phyloP scores from a whole-genome alignment of 805 yeast genomes.

The Candida germanica region DNA sequence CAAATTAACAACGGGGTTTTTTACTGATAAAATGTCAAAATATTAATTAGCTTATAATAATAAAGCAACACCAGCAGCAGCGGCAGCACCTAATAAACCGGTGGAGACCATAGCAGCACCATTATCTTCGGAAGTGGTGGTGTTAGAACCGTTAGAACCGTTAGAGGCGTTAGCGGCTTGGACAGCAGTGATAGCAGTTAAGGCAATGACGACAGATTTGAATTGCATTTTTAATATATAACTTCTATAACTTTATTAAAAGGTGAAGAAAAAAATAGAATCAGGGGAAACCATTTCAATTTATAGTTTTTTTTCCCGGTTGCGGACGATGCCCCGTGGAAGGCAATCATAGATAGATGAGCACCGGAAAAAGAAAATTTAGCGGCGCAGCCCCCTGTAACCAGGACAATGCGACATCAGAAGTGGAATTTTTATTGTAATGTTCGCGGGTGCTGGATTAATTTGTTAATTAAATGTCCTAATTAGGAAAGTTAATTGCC shows the following conservation, averaged over 20 bases:
- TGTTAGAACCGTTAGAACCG: constrained; percentile 21
- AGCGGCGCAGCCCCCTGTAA: neutral
- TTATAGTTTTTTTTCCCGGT: constrained; percentile 5
- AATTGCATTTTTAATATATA: constrained; percentile 32
- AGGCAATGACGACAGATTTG: constrained; percentile 34
- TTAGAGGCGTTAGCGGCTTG: constrained; percentile 32
- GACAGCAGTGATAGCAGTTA: constrained; percentile 36
- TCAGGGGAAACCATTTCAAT: constrained; percentile 3
- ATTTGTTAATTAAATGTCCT: constrained; percentile 8
- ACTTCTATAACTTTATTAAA: neutral
- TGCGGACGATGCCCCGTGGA: neutral
- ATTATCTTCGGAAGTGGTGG: constrained; percentile 16
- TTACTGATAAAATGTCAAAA: neutral
- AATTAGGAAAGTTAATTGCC: constrained; percentile 3
- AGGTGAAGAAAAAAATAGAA: constrained; percentile 1
- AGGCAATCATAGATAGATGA: neutral
- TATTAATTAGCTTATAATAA: constrained; percentile 25
- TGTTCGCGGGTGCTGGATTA: constrained; percentile 4
- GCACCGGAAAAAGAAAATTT: neutral
- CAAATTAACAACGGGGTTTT: no score
- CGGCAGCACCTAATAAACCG: constrained; percentile 33
- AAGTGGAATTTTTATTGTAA: no score
- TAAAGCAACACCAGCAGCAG: constrained; percentile 37
- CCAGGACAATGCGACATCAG: neutral
- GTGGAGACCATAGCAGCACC: constrained; percentile 25